Conservation (phyloP, 2,329 filamentous ascomycete species). For the Pleurostoma richardsiae region DNA sequence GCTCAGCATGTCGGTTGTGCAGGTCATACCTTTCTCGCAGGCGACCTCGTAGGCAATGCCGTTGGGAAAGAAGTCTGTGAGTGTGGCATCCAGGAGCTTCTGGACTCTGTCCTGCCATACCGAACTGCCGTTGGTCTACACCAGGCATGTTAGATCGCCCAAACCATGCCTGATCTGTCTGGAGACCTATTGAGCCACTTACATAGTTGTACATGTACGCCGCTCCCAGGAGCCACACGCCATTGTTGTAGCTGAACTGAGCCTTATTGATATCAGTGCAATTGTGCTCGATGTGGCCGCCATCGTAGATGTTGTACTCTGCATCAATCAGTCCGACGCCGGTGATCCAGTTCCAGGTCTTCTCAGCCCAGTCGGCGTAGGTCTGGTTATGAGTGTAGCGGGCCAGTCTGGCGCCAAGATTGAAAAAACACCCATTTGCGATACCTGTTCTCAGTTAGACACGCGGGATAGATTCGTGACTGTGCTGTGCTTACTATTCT, state of each 20-base stretch:
- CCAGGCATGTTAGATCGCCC: not conserved
- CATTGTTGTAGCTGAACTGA: slow-evolving; percentile 66
- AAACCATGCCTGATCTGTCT: not conserved
- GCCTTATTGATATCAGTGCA: slow-evolving; percentile 47
- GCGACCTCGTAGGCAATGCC: slow-evolving; percentile 9
- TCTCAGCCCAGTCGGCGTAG: slow-evolving; percentile 73
- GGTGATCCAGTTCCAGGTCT: slow-evolving; percentile 65
- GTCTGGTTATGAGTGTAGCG: slow-evolving; percentile 72
- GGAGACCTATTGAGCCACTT: slow-evolving; percentile 7
- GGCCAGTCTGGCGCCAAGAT: slow-evolving; percentile 52
- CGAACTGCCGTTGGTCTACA: slow-evolving; percentile 5
- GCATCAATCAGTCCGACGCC: slow-evolving; percentile 52
- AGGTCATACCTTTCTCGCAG: slow-evolving; percentile 9
- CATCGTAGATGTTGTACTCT: slow-evolving; percentile 59
- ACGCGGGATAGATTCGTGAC: not conserved
- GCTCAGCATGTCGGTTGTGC: slow-evolving; percentile 11
- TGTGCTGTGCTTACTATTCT: slow-evolving; percentile 29
- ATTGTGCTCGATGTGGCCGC: slow-evolving; percentile 47
- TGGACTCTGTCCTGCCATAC: slow-evolving; percentile 9
- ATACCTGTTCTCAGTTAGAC: slow-evolving; percentile 21
- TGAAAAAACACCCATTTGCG: slow-evolving; percentile 46
- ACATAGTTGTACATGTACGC: slow-evolving; percentile 28
- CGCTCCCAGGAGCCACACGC: slow-evolving; percentile 71
- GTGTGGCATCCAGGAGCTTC: slow-evolving; percentile 7
- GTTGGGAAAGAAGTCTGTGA: slow-evolving; percentile 27